Conservation (phyloP, 768 basidiomycete species). For the Lyophyllum shimeji region DNA sequence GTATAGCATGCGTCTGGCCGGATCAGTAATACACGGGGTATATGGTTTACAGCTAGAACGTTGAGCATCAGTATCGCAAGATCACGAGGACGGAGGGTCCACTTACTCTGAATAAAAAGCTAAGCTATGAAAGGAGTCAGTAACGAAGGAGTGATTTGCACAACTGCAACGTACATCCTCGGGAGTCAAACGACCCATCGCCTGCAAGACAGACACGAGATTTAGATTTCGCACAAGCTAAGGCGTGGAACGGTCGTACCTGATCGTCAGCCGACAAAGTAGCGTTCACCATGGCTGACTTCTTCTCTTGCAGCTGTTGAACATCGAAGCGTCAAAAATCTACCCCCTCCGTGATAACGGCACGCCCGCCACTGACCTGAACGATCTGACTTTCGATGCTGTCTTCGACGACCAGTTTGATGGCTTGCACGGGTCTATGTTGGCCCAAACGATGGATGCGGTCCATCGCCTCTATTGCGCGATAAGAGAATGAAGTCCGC, state of each 20-base stretch:
- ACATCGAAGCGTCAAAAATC: background rate
- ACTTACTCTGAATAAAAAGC: conserved; percentile 59
- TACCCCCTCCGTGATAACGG: background rate
- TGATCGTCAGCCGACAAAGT: conserved; percentile 82
- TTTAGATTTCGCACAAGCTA: background rate
- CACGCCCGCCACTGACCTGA: conserved; percentile 50
- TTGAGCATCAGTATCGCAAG: background rate
- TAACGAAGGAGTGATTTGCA: background rate
- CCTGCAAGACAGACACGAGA: conserved; percentile 38
- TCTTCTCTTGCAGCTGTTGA: conserved; percentile 88
- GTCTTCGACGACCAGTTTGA: conserved; percentile 94
- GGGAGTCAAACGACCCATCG: conserved; percentile 92
- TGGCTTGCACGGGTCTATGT: conserved; percentile 87
- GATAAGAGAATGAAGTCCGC: background rate
- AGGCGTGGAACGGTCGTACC: conserved; percentile 36
- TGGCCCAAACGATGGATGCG: conserved; percentile 97
- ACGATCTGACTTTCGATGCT: conserved; percentile 95
- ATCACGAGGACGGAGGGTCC: background rate
- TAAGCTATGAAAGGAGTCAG: conserved; percentile 35
- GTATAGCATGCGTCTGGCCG: background rate
- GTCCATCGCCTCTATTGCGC: conserved; percentile 86
- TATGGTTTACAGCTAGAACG: background rate
- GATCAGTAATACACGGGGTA: background rate
- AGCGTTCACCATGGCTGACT: conserved; percentile 91
- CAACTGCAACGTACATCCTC: conserved; percentile 51